Evolutionary conservation across 352 stramenopile species (phyloP).

Genomic region (Elongisporangium anandrum): DNA sequence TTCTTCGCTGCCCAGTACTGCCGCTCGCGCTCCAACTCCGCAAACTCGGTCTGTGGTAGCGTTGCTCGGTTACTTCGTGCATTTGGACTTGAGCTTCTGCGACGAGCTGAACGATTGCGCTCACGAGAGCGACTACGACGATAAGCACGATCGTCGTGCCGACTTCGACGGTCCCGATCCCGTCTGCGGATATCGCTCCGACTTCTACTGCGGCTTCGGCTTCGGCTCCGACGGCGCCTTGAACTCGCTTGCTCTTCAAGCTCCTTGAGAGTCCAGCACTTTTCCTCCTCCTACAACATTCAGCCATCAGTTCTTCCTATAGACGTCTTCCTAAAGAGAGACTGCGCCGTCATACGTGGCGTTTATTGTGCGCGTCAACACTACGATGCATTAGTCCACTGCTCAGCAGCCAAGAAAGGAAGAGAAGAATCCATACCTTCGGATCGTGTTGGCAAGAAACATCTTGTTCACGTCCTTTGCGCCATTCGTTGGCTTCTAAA

Average conservation of each 20-base stretch:
- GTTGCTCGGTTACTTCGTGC: background rate
- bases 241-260: conserved; percentile 30
- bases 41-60: background rate
- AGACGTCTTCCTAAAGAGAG: background rate
- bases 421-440: conserved; percentile 25
- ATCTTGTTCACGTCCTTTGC: conserved; percentile 60
- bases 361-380: conserved; percentile 58
- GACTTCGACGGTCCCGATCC: background rate
- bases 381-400: conserved; percentile 13
- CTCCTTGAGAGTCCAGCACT: conserved; percentile 45
- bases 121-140: conserved; percentile 5
- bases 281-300: conserved; percentile 37
- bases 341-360: conserved; percentile 21
- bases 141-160: background rate
- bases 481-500: conserved; percentile 10
- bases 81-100: conserved; percentile 2
- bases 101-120: background rate
- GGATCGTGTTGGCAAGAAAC: conserved; percentile 60
- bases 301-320: background rate
- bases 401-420: background rate
- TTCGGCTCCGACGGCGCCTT: conserved; percentile 14
- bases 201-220: conserved; percentile 8
- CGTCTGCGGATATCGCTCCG: background rate
- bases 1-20: conserved; percentile 59
- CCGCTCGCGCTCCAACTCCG: conserved; percentile 25